Evolutionary conservation across 176 grass and related monocot species (phyloP).

Genomic region (Dactylis glomerata): DNA sequence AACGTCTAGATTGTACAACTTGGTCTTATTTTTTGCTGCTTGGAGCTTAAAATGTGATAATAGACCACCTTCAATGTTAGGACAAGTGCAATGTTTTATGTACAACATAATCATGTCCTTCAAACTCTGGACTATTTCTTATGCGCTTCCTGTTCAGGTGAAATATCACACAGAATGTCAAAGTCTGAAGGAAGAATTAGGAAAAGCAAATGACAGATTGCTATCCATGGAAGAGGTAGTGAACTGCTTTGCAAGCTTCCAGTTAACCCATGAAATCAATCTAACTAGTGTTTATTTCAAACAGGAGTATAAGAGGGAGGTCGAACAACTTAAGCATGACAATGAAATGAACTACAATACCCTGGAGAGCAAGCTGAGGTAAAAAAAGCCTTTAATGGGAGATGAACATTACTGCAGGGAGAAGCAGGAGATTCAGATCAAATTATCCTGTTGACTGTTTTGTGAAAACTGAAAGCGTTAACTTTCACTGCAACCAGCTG

Average conservation of each 20-base stretch:
- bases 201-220: constrained; percentile 62
- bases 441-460: constrained; percentile 4
- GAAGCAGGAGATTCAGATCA: not conserved
- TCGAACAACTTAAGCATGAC: constrained; percentile 55
- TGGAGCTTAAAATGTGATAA: not conserved
- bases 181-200: constrained; percentile 62
- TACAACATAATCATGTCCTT: not conserved
- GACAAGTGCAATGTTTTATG: not conserved
- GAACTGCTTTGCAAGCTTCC: constrained; percentile 4
- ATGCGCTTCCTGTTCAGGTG: constrained; percentile 41
- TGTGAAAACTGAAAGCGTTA: constrained; percentile 12
- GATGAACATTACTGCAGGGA: not conserved
- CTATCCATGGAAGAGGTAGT: constrained; percentile 67
- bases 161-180: constrained; percentile 57
- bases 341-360: constrained; percentile 47
- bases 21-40: not conserved
- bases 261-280: constrained; percentile 5
- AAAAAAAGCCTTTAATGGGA: not conserved
- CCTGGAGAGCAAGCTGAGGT: constrained; percentile 72
- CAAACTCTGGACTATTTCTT: not conserved
- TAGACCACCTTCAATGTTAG: not conserved
- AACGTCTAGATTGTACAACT: not conserved
- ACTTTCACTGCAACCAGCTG: constrained; percentile 54
- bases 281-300: constrained; percentile 23
- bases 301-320: constrained; percentile 60